These are phyloP conservation scores for Osmanthus fragrans DNA, from an alignment of 257 asterid genomes.

Conservation along the genomic window DNA sequence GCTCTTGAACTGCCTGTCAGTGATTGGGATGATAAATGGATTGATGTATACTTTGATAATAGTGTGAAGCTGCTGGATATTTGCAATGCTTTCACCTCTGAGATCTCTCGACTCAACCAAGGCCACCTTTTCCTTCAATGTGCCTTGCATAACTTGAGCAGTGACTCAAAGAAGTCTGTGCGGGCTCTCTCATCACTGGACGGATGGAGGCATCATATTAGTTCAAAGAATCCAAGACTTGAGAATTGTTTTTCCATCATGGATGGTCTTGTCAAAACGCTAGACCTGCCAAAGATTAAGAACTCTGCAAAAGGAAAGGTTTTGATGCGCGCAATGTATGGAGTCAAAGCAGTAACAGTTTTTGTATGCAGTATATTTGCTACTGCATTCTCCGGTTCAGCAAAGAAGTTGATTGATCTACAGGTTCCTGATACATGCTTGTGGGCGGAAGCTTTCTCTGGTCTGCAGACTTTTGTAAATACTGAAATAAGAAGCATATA, in stretches of 20 bases:
- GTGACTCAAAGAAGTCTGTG: slow-evolving; percentile 44
- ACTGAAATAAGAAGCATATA: slow-evolving; percentile 46
- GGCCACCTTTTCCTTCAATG: slow-evolving; percentile 73
- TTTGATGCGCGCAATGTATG: slow-evolving; percentile 79
- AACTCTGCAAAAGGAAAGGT: slow-evolving; percentile 81
- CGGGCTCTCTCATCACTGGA: slow-evolving; percentile 65
- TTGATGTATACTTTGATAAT: slow-evolving; percentile 69
- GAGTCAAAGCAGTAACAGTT: slow-evolving; percentile 68
- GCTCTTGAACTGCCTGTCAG: slow-evolving; percentile 76
- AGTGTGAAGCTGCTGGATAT: slow-evolving; percentile 77
- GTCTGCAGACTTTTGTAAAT: slow-evolving; percentile 54
- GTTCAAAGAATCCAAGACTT: slow-evolving; percentile 63
- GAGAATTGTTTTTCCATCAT: slow-evolving; percentile 63
- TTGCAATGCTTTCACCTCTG: slow-evolving; percentile 77
- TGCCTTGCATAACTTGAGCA: slow-evolving; percentile 49
- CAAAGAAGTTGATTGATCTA: slow-evolving; percentile 54
- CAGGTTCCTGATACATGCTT: slow-evolving; percentile 43
- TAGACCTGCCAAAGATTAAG: slow-evolving; percentile 73
- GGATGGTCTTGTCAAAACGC: slow-evolving; percentile 56
- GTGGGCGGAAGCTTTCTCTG: slow-evolving; percentile 67
- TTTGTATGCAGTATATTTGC: slow-evolving; percentile 63
- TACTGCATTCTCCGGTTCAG: slow-evolving; percentile 70
- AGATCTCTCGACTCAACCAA: slow-evolving; percentile 70
- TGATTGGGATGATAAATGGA: slow-evolving; percentile 95
- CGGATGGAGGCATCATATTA: slow-evolving; percentile 71